A percentile compares a stretch with the other conserved stretches of the same genome.
phyloP scores from a whole-genome alignment of 208 protist species.

The Leishmania turanica region DNA sequence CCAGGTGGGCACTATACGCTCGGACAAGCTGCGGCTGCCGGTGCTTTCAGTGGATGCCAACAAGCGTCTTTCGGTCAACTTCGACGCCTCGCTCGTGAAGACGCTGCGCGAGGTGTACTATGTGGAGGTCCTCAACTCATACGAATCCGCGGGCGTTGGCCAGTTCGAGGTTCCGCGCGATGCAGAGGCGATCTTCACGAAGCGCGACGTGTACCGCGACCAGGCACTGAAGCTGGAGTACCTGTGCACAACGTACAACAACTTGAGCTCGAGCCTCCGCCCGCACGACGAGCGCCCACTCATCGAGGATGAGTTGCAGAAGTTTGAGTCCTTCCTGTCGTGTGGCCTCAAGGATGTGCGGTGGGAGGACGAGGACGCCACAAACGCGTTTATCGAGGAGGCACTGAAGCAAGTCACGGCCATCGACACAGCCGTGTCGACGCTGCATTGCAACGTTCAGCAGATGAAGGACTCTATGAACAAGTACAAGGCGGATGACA shows the following conservation, averaged over 20 bases:
- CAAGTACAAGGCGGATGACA: slow-evolving; percentile 78
- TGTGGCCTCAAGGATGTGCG: slow-evolving; percentile 76
- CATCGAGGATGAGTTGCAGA: slow-evolving; percentile 85
- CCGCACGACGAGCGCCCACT: slow-evolving; percentile 93
- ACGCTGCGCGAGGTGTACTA: slow-evolving; percentile 97
- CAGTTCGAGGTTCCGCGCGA: slow-evolving; percentile 86
- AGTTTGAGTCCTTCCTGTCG: slow-evolving; percentile 85
- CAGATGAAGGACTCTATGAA: slow-evolving; percentile 80
- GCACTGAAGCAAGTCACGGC: slow-evolving; percentile 83
- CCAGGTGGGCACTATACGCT: slow-evolving; percentile 86
- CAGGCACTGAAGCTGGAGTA: slow-evolving; percentile 94
- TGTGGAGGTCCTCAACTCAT: slow-evolving; percentile 93
- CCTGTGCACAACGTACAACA: slow-evolving; percentile 95
- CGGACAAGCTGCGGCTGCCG: slow-evolving; percentile 95
- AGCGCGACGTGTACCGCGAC: slow-evolving; percentile 90
- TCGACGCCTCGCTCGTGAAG: slow-evolving; percentile 95
- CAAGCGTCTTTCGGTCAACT: slow-evolving; percentile 92
- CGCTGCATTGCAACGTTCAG: slow-evolving; percentile 90
- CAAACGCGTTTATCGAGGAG: slow-evolving; percentile 92
- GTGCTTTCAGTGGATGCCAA: slow-evolving; percentile 80
- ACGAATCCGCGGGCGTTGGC: slow-evolving; percentile 51
- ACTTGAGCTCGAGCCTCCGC: slow-evolving; percentile 88
- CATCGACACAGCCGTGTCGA: slow-evolving; percentile 84
- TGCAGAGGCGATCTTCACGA: slow-evolving; percentile 88
- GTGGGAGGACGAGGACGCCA: slow-evolving; percentile 90